Evolutionary conservation across 2,329 filamentous ascomycete genomes (phyloP).

Genomic region (Helotiales sp.): DNA sequence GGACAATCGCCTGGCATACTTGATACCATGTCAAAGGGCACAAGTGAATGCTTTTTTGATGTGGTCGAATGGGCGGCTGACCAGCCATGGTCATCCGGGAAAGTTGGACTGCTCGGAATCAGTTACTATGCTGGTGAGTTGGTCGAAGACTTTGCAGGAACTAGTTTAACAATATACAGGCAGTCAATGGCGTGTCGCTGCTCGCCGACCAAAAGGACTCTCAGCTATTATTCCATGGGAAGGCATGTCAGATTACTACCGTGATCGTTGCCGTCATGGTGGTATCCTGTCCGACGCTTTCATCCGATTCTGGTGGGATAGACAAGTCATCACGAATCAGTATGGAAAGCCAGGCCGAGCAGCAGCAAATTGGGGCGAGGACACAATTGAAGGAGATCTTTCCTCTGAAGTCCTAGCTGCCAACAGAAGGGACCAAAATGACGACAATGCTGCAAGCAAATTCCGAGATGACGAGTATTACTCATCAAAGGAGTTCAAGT

Average conservation of each 20-base stretch:
- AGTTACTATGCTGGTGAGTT: slow-evolving; percentile 47
- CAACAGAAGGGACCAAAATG: slow-evolving; percentile 41
- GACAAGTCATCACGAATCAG: slow-evolving; percentile 66
- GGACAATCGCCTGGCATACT: slow-evolving; percentile 52
- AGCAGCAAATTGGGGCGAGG: slow-evolving; percentile 36
- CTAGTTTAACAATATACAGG: slow-evolving; percentile 11
- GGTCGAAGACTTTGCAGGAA: slow-evolving; percentile 12
- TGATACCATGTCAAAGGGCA: slow-evolving; percentile 53
- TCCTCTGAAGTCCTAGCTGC: slow-evolving; percentile 42
- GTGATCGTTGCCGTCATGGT: slow-evolving; percentile 60
- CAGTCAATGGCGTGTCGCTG: slow-evolving; percentile 55
- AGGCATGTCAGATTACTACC: slow-evolving; percentile 55
- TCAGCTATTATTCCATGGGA: slow-evolving; percentile 55
- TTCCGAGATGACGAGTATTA: slow-evolving; percentile 52
- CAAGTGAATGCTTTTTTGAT: slow-evolving; percentile 51
- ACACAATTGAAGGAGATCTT: slow-evolving; percentile 59
- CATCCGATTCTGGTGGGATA: slow-evolving; percentile 66
- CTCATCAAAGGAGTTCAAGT: slow-evolving; percentile 48
- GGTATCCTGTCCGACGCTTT: slow-evolving; percentile 60
- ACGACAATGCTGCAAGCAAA: slow-evolving; percentile 48
- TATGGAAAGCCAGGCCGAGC: slow-evolving; percentile 57
- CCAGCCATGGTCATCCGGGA: slow-evolving; percentile 50
- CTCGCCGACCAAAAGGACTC: slow-evolving; percentile 50
- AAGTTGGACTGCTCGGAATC: slow-evolving; percentile 51
- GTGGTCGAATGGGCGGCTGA: slow-evolving; percentile 52